phyloP scores from a whole-genome alignment of 2,329 filamentous ascomycete species.

The Penicillium brevicompactum region DNA sequence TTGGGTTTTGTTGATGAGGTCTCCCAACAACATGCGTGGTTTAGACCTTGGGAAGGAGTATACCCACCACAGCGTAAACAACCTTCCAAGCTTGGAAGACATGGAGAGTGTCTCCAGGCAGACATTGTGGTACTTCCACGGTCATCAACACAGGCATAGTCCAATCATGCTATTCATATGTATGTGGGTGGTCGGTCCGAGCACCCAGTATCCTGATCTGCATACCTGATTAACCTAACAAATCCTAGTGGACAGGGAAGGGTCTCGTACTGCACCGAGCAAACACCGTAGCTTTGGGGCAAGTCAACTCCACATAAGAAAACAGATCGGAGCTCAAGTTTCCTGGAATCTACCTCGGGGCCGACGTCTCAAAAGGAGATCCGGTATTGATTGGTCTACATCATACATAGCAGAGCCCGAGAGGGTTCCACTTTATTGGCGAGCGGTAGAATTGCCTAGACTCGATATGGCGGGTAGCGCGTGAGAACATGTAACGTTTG shows the following conservation, averaged over 20 bases:
- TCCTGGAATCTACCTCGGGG: neutral
- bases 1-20: too few relatives aligned
- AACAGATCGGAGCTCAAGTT: conserved; percentile 16
- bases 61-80: conserved; percentile 3
- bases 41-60: neutral
- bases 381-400: neutral
- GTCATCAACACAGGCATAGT: neutral
- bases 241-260: neutral
- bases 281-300: neutral
- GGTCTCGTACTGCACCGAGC: neutral
- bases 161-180: conserved; percentile 3
- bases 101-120: conserved; percentile 6
- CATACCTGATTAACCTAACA: neutral
- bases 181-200: conserved; percentile 5
- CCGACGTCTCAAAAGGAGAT: neutral
- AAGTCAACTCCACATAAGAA: conserved; percentile 10
- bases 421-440: conserved; percentile 12
- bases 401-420: neutral
- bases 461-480: conserved; percentile 21
- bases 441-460: conserved; percentile 15
- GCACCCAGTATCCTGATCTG: conserved; percentile 3
- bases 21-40: too few relatives aligned
- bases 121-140: neutral
- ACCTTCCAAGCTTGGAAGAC: neutral
- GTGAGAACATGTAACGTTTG: conserved; percentile 13